Percentiles rank a stretch among this genome's conserved stretches.
These are phyloP conservation scores for Cardiospermum halicacabum DNA, from an alignment of 345 rosid genomes.

Conservation along the genomic window DNA sequence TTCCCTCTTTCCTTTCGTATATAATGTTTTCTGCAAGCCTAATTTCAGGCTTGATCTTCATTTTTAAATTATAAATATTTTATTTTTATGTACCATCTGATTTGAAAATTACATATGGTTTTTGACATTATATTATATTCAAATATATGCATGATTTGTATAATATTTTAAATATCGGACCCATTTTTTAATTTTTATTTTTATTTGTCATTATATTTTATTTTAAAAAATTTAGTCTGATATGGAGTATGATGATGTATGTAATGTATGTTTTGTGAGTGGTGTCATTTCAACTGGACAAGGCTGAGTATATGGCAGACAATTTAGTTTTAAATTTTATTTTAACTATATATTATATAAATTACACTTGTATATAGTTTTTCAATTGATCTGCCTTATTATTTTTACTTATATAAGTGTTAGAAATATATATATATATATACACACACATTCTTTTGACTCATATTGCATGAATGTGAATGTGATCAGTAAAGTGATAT, in stretches of 20 bases:
- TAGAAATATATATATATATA: background rate
- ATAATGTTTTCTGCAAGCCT: too few relatives aligned
- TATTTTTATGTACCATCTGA: too few relatives aligned
- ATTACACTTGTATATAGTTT: too few relatives aligned
- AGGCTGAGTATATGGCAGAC: conserved; percentile 19
- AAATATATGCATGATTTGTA: conserved; percentile 4
- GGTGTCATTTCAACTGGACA: conserved; percentile 20
- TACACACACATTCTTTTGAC: background rate
- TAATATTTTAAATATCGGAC: too few relatives aligned
- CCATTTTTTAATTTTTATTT: too few relatives aligned
- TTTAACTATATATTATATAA: background rate
- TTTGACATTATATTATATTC: too few relatives aligned
- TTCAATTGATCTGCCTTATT: background rate
- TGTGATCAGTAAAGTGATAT: conserved; percentile 4
- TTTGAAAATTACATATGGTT: too few relatives aligned
- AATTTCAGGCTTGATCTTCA: too few relatives aligned
- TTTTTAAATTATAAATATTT: too few relatives aligned
- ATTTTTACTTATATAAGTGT: background rate
- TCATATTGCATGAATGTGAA: background rate
- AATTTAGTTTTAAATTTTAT: background rate
- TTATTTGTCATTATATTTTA: background rate
- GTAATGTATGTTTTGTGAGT: conserved; percentile 1
- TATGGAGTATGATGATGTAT: background rate
- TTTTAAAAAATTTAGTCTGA: background rate
- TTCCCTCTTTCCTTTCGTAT: too few relatives aligned